phyloP scores from a whole-genome alignment of 306 rosid species.

The Malus orientalis region DNA sequence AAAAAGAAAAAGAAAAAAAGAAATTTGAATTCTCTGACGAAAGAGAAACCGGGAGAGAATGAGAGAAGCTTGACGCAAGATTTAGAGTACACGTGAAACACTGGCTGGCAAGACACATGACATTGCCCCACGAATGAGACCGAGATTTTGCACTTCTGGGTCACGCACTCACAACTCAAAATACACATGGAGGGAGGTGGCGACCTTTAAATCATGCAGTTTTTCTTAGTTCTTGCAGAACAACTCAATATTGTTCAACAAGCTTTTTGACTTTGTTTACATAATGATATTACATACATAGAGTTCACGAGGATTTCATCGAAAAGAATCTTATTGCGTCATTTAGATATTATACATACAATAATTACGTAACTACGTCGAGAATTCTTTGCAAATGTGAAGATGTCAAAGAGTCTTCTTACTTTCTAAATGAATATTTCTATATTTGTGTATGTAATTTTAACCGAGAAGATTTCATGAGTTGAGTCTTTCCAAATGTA shows the following conservation, averaged over 20 bases:
- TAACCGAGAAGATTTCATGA: no score
- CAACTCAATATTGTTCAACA: neutral
- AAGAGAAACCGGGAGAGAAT: neutral
- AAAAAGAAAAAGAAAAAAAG: neutral
- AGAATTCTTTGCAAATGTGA: neutral
- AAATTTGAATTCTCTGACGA: neutral
- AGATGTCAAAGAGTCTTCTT: neutral
- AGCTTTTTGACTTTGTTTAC: neutral
- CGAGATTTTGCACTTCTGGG: neutral
- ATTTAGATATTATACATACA: no score
- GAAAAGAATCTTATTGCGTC: neutral
- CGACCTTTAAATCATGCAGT: neutral
- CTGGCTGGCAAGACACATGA: conserved; percentile 1
- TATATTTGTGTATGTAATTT: no score
- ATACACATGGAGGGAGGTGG: conserved; percentile 10
- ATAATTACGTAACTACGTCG: neutral
- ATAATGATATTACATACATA: no score
- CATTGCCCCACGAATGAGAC: conserved; percentile 39
- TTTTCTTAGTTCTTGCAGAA: neutral
- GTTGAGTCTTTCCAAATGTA: no score
- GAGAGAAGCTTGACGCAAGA: neutral
- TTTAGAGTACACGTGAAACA: conserved; percentile 38
- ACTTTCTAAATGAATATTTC: no score
- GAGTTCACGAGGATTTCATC: neutral
- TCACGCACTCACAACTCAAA: neutral